Percentiles rank a stretch among this genome's conserved stretches.
Conservation (phyloP, 129 eudicot genomes). For the Artemisia argyi region DNA sequence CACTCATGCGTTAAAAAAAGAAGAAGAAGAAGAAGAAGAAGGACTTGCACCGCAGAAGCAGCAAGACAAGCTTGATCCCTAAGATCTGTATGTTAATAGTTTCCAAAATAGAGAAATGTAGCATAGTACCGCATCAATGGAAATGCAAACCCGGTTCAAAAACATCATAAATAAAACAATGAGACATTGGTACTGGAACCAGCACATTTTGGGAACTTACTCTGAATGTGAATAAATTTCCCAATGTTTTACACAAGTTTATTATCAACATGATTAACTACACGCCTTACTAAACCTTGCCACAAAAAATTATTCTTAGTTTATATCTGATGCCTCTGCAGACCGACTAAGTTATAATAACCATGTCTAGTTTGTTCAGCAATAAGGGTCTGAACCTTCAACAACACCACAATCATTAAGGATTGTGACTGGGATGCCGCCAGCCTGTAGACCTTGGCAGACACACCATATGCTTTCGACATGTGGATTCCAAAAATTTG, state of each 20-base stretch:
- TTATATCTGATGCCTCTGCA: too few relatives aligned
- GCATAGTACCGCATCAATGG: conserved; percentile 89
- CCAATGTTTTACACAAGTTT: too few relatives aligned
- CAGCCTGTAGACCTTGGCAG: neutral
- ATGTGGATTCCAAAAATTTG: neutral
- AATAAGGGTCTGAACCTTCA: conserved; percentile 17
- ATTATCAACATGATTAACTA: too few relatives aligned
- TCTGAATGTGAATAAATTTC: too few relatives aligned
- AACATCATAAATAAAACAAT: conserved; percentile 39
- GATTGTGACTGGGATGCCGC: neutral
- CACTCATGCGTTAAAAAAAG: too few relatives aligned
- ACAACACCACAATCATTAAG: conserved; percentile 23
- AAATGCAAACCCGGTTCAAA: conserved; percentile 61
- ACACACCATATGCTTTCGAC: conserved; percentile 19
- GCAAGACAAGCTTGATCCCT: conserved; percentile 90
- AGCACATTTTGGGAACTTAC: too few relatives aligned
- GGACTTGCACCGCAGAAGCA: conserved; percentile 78
- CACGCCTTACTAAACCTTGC: too few relatives aligned
- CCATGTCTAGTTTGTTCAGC: neutral
- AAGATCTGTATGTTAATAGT: conserved; percentile 81
- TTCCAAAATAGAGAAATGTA: conserved; percentile 69
- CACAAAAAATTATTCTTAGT: too few relatives aligned
- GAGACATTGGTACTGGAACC: neutral
- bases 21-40: too few relatives aligned
- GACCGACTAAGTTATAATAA: too few relatives aligned